Percentiles rank a stretch among this genome's conserved stretches.
Conservation (phyloP, 2,329 filamentous ascomycete species). For the Fonsecaea erecta region DNA sequence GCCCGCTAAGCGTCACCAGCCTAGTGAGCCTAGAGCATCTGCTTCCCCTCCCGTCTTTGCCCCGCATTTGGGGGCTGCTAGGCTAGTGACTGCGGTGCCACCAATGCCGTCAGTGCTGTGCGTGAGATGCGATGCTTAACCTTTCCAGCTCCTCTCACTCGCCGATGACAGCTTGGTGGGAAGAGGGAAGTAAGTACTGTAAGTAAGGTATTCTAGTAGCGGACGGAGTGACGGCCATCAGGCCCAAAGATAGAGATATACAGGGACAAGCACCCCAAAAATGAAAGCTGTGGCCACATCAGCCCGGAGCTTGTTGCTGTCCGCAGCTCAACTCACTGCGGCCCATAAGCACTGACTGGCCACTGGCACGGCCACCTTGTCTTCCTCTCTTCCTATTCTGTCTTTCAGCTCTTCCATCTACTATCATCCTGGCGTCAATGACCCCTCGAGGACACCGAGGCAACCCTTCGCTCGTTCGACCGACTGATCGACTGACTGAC, state of each 20-base stretch:
- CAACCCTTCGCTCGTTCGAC: neutral
- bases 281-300: neutral
- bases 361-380: constrained; percentile 9
- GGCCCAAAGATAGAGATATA: constrained; percentile 20
- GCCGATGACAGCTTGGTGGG: too few species aligned
- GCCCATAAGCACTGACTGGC: constrained; percentile 19
- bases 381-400: too few species aligned
- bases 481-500: too few species aligned
- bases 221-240: neutral
- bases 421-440: neutral
- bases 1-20: too few species aligned
- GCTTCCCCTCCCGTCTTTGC: neutral
- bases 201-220: too few species aligned
- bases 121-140: neutral
- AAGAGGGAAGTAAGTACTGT: too few species aligned
- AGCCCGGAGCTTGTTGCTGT: neutral
- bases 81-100: neutral
- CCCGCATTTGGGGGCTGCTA: neutral
- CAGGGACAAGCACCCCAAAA: constrained; percentile 15
- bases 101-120: too few species aligned
- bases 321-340: neutral
- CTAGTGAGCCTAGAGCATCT: too few species aligned
- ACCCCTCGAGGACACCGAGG: neutral
- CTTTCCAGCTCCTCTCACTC: too few species aligned
- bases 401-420: neutral